Evolutionary conservation across 768 basidiomycete species (phyloP), one percentile per base, ranked within the genome.

Genomic region (Rossbeevera mucosa): DNA sequence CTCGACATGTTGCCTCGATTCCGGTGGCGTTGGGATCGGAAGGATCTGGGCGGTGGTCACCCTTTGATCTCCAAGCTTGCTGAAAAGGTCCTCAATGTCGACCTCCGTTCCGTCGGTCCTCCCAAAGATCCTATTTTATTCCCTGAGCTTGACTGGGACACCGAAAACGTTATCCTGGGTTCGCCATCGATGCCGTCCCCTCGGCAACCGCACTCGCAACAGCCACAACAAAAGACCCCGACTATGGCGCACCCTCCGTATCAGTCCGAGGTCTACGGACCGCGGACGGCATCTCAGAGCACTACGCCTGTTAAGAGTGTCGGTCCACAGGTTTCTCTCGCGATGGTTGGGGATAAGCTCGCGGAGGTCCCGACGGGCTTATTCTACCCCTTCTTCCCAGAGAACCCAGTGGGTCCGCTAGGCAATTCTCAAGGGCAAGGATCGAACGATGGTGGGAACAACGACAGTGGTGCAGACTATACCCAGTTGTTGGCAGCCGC

Each of bases 1-100:
- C 81, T 93, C 20, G 86, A 91, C 66, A 88, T 91, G 82, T 80
- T 92, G 11, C 91, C 91, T 2, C 84, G 85, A 28, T 88, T 92
- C 79, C 83, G 91, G 47, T 93, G 91, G 91, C 83, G 91, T 56
- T 93, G 91, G 91, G 88, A 91, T 63, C 81, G 91, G 48, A 90
- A 86, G 65, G 90, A 92, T 63, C 69, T 81, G 50, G 83, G 83
- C 41, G 88, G 87, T 41, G 84, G 83, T 2, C 88, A 91, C 60
- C 90, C 91, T n/a, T 80, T 91, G 47, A 89, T 91, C 53, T 81
- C 87, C 13, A 85, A 82, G 60, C 80, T 93, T 44, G 90, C 87
- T 0, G 88, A 91, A 69, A 82, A 82, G 50, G 86, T 91, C 21
- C 84, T 92, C 74, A 79, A 78, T 21, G 82, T 86, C 44, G 79